Evolutionary conservation across 768 basidiomycete genomes (phyloP).

Genomic region (Auricularia sp.): DNA sequence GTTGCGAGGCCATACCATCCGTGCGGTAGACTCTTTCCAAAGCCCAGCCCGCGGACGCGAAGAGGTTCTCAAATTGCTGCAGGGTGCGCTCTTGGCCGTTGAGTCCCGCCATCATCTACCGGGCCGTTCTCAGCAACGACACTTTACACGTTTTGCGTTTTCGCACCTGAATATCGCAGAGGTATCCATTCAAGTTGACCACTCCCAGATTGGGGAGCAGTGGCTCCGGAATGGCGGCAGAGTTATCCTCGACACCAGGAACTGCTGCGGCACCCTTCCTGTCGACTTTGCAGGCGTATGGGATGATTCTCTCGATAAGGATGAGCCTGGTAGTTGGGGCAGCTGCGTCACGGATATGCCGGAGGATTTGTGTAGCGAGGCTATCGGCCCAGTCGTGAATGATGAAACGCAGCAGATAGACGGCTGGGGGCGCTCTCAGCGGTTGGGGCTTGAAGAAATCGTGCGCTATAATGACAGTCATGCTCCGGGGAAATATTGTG

Average conservation of each 20-base stretch:
- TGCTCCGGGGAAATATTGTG: too few species aligned
- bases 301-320: conserved; percentile 8
- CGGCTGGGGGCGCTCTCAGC: conserved; percentile 5
- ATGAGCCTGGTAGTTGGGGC: conserved; percentile 6
- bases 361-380: conserved; percentile 5
- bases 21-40: neutral
- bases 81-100: conserved; percentile 7
- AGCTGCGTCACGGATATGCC: conserved; percentile 3
- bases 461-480: conserved; percentile 7
- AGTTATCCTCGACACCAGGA: neutral
- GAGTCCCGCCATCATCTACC: conserved; percentile 3
- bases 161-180: conserved; percentile 7
- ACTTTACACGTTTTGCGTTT: neutral
- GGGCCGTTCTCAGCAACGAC: neutral
- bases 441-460: conserved; percentile 9
- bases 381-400: conserved; percentile 13
- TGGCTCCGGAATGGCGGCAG: conserved; percentile 9
- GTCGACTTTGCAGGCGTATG: conserved; percentile 6
- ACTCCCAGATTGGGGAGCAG: conserved; percentile 17
- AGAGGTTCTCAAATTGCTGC: conserved; percentile 1
- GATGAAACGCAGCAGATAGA: conserved; percentile 8
- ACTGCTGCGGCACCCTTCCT: neutral
- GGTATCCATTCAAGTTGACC: conserved; percentile 10
- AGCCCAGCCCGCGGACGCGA: conserved; percentile 6
- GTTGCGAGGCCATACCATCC: neutral